These are phyloP conservation scores for Blepharisma undulans DNA, from an alignment of 169 alveolate genomes.

Conservation along the genomic window DNA sequence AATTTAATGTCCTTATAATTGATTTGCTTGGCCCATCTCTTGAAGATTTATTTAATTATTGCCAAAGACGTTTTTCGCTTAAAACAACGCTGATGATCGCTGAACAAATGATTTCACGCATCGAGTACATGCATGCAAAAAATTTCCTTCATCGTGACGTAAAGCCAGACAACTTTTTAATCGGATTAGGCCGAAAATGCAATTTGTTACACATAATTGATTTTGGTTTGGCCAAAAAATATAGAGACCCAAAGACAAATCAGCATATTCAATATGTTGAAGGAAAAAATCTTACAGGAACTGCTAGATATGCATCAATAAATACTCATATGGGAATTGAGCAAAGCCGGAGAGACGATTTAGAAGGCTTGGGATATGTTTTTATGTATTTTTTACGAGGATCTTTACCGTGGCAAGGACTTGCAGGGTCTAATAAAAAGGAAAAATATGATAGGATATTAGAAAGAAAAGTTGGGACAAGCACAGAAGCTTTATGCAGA, in stretches of 20 bases:
- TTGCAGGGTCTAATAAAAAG: slow-evolving; percentile 51
- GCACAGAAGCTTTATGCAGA: slow-evolving; percentile 67
- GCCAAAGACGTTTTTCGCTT: slow-evolving; percentile 40
- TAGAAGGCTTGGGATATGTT: slow-evolving; percentile 83
- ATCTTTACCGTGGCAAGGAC: slow-evolving; percentile 82
- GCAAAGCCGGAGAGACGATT: slow-evolving; percentile 86
- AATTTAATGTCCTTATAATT: slow-evolving; percentile 68
- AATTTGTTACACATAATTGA: slow-evolving; percentile 77
- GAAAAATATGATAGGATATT: slow-evolving; percentile 68
- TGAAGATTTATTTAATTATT: slow-evolving; percentile 62
- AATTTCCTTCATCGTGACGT: slow-evolving; percentile 80
- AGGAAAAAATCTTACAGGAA: slow-evolving; percentile 84
- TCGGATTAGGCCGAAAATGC: slow-evolving; percentile 63
- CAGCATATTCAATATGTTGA: slow-evolving; percentile 83
- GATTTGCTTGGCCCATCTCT: slow-evolving; percentile 75
- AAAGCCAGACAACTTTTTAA: slow-evolving; percentile 75
- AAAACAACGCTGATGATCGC: slow-evolving; percentile 47
- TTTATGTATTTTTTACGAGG: slow-evolving; percentile 81
- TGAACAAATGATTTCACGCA: slow-evolving; percentile 69
- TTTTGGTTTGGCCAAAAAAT: slow-evolving; percentile 84
- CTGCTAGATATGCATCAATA: slow-evolving; percentile 83
- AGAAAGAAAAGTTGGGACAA: slow-evolving; percentile 74
- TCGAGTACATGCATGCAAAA: slow-evolving; percentile 74
- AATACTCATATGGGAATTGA: slow-evolving; percentile 85
- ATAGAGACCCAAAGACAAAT: slow-evolving; percentile 71